Evolutionary conservation across 73 alveolate genomes (phyloP), one percentile per base, ranked within the genome.

Genomic region (Symbiodinium natans): DNA sequence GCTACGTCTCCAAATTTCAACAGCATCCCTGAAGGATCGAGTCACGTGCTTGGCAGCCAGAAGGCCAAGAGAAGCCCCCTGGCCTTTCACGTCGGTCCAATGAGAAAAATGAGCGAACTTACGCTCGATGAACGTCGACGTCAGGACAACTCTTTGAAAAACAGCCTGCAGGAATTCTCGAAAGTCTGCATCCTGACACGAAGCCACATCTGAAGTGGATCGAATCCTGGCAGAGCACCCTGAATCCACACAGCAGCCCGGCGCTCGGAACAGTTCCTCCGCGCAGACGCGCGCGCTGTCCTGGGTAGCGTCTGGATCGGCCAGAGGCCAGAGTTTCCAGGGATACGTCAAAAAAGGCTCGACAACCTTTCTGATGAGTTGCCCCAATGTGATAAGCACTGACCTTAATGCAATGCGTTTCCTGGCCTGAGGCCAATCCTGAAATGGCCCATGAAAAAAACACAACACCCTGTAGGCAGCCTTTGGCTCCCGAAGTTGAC

Each of bases 21-120:
- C 46, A 48, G 93, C 82, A 27, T 41, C 82, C 34, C 40, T 86
- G 54, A 73, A 86, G 54, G 39, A 48, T 17, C 93, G 17, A 8
- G 93, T 46, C n/a, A 86, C 80, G 36, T 86, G 93, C 93, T 86
- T 86, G 56, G 82, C 36, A 19, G 93, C 93, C 93, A 86, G 25
- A 23, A 43, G 19, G 19, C 43, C 17, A 4, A 36, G 31, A 27
- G 77, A 59, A 1, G 77, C 8, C 77, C 77, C 77, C 29, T 43
- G 43, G 31, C 36, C 36, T 21, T 31, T 40, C 13, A 5, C 39
- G 1, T 15, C 43, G 31, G 73, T 39, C 93, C 93, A 86, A 15
- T 36, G 29, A 27, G 80, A 36, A 54, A 48, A 86, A 13, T 46
- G 52, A 0, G 93, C 46, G 63, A 86, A 86, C 38, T 33, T 33